Percentiles rank a stretch among this genome's conserved stretches.
Conservation (phyloP, 2,329 filamentous ascomycete species). For the Phoma sp. region DNA sequence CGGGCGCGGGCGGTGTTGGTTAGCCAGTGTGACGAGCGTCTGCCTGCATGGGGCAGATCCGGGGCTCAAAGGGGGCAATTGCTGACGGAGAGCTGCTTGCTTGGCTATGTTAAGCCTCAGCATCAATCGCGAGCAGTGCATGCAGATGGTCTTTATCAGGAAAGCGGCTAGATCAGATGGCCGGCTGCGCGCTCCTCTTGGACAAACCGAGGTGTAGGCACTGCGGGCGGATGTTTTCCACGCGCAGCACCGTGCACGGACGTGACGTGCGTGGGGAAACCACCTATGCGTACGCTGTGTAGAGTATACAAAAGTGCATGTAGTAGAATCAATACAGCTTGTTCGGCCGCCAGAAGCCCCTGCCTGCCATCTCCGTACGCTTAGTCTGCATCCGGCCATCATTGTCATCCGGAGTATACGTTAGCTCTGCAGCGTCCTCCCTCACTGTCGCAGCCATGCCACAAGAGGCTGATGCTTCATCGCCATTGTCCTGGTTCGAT, state of each 20-base stretch:
- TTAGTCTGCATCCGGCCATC: not conserved
- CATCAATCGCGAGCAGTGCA: conserved; percentile 29
- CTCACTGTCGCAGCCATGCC: not conserved
- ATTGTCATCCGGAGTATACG: conserved; percentile 7
- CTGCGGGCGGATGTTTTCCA: conserved; percentile 21
- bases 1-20: conserved; percentile 40
- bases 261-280: conserved; percentile 12
- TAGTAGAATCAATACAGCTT: conserved; percentile 49
- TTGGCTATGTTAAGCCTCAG: conserved; percentile 35
- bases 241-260: conserved; percentile 13
- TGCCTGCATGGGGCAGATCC: conserved; percentile 44
- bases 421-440: not conserved
- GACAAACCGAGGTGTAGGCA: conserved; percentile 33
- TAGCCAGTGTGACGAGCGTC: conserved; percentile 49
- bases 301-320: too few relatives aligned
- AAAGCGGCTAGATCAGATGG: conserved; percentile 22
- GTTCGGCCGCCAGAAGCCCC: conserved; percentile 54
- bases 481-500: not conserved
- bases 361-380: conserved; percentile 24
- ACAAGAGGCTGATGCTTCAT: not conserved
- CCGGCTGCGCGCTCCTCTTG: conserved; percentile 14
- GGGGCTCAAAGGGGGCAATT: conserved; percentile 27
- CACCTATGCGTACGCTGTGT: not conserved
- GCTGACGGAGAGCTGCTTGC: conserved; percentile 21
- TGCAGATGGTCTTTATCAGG: conserved; percentile 27